Percentiles rank a stretch among this genome's conserved stretches.
Evolutionary conservation across 106 monocot genomes (phyloP).

Genomic region (Dioscorea alata): DNA sequence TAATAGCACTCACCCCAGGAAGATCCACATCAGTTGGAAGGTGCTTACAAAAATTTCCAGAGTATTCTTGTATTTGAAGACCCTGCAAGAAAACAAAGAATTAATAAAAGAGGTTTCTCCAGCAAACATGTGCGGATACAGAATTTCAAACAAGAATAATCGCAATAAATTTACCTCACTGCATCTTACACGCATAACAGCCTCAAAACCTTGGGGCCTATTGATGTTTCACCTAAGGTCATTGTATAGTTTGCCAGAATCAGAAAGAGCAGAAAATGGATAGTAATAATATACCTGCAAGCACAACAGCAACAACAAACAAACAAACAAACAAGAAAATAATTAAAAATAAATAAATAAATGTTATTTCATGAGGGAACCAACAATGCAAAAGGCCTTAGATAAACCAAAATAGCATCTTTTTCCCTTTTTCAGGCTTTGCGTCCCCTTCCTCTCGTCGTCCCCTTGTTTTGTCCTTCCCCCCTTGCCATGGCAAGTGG

Average conservation of each 20-base stretch:
- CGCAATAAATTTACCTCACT: conserved; percentile 48
- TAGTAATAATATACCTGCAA: conserved; percentile 87
- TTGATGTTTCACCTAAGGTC: conserved; percentile 97
- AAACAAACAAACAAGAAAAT: too few species aligned
- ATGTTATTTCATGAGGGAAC: not conserved
- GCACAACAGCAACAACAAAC: too few species aligned
- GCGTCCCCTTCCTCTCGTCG: too few species aligned
- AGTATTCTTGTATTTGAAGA: conserved; percentile 78
- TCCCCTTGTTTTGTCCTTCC: too few species aligned
- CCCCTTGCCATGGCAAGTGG: too few species aligned
- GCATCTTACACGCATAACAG: conserved; percentile 98
- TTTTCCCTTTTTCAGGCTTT: too few species aligned
- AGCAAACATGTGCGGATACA: too few species aligned
- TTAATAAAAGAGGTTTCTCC: not conserved
- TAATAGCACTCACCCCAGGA: conserved; percentile 47
- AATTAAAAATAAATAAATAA: too few species aligned
- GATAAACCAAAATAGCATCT: too few species aligned
- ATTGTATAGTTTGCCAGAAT: conserved; percentile 95
- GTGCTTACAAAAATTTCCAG: conserved; percentile 79
- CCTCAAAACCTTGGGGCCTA: conserved; percentile 99
- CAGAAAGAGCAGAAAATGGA: conserved; percentile 91
- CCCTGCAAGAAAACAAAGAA: conserved; percentile 30
- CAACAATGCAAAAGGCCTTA: too few species aligned
- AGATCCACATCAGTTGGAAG: conserved; percentile 88
- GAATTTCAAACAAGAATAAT: not conserved